Percentiles rank a stretch among this genome's conserved stretches.
Conservation (phyloP, 495 filamentous ascomycete species). For the Podospora conica region DNA sequence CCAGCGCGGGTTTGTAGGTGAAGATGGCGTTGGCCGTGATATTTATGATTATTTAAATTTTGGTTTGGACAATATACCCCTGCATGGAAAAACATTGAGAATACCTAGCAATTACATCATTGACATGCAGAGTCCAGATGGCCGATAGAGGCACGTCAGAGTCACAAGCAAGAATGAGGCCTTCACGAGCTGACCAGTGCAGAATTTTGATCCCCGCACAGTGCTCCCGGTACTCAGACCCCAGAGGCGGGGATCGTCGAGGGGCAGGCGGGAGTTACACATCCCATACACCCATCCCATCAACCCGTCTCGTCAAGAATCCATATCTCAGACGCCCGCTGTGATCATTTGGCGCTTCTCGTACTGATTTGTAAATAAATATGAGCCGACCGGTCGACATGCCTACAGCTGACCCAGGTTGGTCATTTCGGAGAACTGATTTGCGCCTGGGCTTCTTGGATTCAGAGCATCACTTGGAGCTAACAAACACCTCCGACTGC, state of each 20-base stretch:
- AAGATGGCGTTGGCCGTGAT: too few species aligned
- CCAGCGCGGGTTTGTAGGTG: not conserved
- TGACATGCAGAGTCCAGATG: not conserved
- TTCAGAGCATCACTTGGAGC: too few species aligned
- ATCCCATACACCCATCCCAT: conserved; percentile 1
- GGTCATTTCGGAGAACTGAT: too few species aligned
- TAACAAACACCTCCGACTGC: too few species aligned
- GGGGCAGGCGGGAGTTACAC: conserved; percentile 6
- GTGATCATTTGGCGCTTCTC: not conserved
- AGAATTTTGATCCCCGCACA: not conserved
- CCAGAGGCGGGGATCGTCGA: conserved; percentile 3
- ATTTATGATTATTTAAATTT: not conserved
- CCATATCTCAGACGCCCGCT: not conserved
- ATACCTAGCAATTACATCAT: not conserved
- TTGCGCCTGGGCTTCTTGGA: too few species aligned
- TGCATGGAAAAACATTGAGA: not conserved
- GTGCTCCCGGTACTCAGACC: not conserved
- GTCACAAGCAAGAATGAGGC: not conserved
- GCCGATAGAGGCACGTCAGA: not conserved
- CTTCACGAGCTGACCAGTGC: not conserved
- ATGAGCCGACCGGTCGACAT: not conserved
- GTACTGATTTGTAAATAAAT: not conserved
- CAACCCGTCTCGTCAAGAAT: conserved; percentile 2
- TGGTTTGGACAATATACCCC: not conserved
- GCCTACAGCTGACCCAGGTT: not conserved